Percentiles rank a stretch among this genome's conserved stretches.
Evolutionary conservation across 441 rosid species (phyloP).

Genomic region (Euphorbia celastroides): DNA sequence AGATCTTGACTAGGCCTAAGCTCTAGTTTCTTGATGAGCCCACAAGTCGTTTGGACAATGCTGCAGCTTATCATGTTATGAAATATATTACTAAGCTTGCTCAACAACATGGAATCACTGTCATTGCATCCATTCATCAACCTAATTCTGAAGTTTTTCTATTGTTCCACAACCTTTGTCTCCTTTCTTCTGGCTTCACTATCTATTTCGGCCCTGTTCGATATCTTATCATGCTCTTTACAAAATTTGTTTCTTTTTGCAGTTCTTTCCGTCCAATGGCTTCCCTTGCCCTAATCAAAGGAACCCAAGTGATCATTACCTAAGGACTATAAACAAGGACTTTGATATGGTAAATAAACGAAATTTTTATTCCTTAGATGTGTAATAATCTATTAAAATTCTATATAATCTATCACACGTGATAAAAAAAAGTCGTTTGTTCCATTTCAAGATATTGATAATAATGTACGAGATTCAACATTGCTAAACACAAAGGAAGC

Average conservation of each 20-base stretch:
- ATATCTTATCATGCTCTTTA: too few species aligned
- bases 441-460: constrained; percentile 6
- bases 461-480: neutral
- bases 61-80: constrained; percentile 50
- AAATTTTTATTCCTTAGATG: too few species aligned
- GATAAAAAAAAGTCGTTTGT: neutral
- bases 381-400: too few species aligned
- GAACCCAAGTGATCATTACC: constrained; percentile 51
- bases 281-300: constrained; percentile 40
- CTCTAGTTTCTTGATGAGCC: constrained; percentile 53
- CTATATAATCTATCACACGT: too few species aligned
- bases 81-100: constrained; percentile 35
- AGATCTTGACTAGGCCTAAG: constrained; percentile 38
- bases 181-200: constrained; percentile 28
- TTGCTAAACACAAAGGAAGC: constrained; percentile 26
- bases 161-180: constrained; percentile 36
- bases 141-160: constrained; percentile 54
- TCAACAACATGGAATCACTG: constrained; percentile 30
- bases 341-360: constrained; percentile 29
- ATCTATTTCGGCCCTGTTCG: constrained; percentile 46
- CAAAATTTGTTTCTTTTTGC: neutral
- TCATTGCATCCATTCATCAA: constrained; percentile 49
- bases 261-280: constrained; percentile 46
- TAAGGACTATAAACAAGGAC: constrained; percentile 47
- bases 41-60: constrained; percentile 58